These are phyloP conservation scores for Citrus sinensis DNA, from an alignment of 345 rosid species.

Conservation along the genomic window DVS_A1.0 CM039164.1:22124501-22125000, in stretches of 20 bases:
- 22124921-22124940: neutral
- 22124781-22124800: conserved; percentile 82
- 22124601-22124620: conserved; percentile 38
- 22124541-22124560: neutral
- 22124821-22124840: neutral
- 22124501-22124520: neutral
- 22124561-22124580: conserved; percentile 16
- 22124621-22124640: conserved; percentile 89
- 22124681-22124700: conserved; percentile 93
- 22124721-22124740: conserved; percentile 80
- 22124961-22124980: neutral
- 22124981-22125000: neutral
- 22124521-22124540: neutral
- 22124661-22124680: conserved; percentile 96
- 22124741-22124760: conserved; percentile 92
- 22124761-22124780: conserved; percentile 98
- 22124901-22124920: neutral
- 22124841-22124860: neutral
- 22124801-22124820: neutral
- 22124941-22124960: neutral
- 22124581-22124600: conserved; percentile 15
- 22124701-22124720: conserved; percentile 94
- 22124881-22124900: neutral
- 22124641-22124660: conserved; percentile 96
- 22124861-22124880: neutral